Base-by-base conservation (phyloP, 1,139 yeast species). In the Nakaseomyces nivariensis region DNA sequence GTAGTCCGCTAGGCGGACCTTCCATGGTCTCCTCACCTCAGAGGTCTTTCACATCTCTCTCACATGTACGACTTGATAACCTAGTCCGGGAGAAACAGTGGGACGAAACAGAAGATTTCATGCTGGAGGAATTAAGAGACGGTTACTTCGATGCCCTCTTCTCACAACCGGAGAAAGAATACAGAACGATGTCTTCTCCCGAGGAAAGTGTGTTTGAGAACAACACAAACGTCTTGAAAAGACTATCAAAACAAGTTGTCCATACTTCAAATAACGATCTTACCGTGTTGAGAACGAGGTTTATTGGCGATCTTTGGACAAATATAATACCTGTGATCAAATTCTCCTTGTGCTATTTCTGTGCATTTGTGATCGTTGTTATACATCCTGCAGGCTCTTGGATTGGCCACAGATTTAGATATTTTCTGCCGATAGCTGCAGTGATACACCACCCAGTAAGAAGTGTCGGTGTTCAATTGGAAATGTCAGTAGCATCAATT, bases 141-240 rank as follows among this genome's bases (percentile, higher is more conserved):
- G 78, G 78, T 2, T 74, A 71, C 54, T 75, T 75, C 53, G 78
- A 75, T 54, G 73, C 78, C 0, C 62, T 70, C 1, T 75, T 67
- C 52, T 62, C 67, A n/a, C 70, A 70, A 26, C 71, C 63, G 5
- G 62, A 61, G 31, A 48, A 43, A 24, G 41, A 29, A 17, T 29
- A 11, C 32, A 43, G 37, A 57, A 41, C 25, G 2, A 13, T 13
- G 11, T 29, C 44, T 4, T 5, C 33, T 4, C n/a, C 24, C 3
- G 44, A 41, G 27, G 34, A 27, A n/a, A 34, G 59, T 49, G 54
- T 46, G 13, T 51, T 52, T 10, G 58, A 59, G 9, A 49, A 50
- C 22, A 51, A 47, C n/a, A 46, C 36, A 41, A n/a, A 41, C n/a
- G 4, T 27, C 11, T 11, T 29, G 44, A 41, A 41, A 41, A n/a